Base-by-base conservation (phyloP, 1,284 basidiomycete genomes). In the Ceratobasidium sp. region DNA sequence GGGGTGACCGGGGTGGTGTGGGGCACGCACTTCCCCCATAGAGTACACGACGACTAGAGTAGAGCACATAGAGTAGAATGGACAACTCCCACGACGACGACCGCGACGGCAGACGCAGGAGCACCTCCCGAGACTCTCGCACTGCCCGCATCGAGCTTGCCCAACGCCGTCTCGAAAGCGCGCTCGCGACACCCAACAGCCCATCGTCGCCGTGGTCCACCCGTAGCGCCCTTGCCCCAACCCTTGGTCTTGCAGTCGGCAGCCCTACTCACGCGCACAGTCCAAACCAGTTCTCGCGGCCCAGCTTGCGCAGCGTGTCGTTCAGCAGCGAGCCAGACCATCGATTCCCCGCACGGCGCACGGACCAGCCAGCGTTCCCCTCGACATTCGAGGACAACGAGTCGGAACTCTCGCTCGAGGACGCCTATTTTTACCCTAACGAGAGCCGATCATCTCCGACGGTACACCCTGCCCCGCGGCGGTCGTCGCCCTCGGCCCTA, bases 361-460 rank as follows among this genome's bases (percentile, higher is more conserved):
- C 89, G 66, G 82, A 84, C 44, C 84, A 88, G 23, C 62, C 64
- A 46, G 80, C 81, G 6, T 88, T 90, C 78, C 83, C 86, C 9
- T 89, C 88, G 63, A 89, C 88, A 2, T 87, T 91, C 79, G 91
- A 91, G 80, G 90, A 91, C 77, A 90, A 91, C 80, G 90, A 91
- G 80, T 86, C 85, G 1, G 88, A 89, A 30, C 46, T 73, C 84
- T 83, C 61, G 41, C 49, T 67, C 58, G 73, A 67, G n/a, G 69
- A 74, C 46, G 21, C 54, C 26, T 59, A 58, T 49, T 72, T 52
- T 35, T 28, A 55, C 44, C 59, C 41, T 54, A 43, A 57, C 59
- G 38, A 67, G 50, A 43, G 52, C 30, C 32, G 64, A 44, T 38
- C 58, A 30, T 50, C 62, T 28, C 72, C 38, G 23, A 52, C 55